Evolutionary conservation across 495 filamentous ascomycete genomes (phyloP).

Genomic region (Parathielavia appendiculata): DNA sequence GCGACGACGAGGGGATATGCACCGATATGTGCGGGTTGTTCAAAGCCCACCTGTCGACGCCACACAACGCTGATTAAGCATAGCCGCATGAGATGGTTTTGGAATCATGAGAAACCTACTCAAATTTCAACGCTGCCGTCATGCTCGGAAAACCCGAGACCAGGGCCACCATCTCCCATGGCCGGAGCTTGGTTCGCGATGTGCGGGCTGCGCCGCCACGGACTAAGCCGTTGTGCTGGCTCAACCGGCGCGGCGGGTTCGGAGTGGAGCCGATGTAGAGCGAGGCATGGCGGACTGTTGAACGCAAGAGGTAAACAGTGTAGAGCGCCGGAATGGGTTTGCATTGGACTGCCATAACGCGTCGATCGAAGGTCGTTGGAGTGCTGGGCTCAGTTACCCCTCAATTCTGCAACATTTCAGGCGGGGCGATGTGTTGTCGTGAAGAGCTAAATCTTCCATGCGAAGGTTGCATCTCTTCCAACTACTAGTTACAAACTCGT

Average conservation of each 20-base stretch:
- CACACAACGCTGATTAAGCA: neutral
- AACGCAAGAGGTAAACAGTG: conserved; percentile 78
- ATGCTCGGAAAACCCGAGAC: conserved; percentile 85
- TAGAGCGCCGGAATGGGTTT: conserved; percentile 54
- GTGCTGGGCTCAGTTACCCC: neutral
- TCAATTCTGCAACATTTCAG: neutral
- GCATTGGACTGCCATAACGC: conserved; percentile 33
- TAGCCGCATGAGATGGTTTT: too few relatives aligned
- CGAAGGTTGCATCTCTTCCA: neutral
- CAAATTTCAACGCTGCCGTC: conserved; percentile 87
- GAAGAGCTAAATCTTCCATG: neutral
- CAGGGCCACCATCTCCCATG: conserved; percentile 90
- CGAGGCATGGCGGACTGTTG: conserved; percentile 56
- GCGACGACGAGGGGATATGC: conserved; percentile 59
- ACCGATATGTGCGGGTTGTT: conserved; percentile 72
- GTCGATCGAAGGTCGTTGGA: neutral
- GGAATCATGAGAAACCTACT: conserved; percentile 54
- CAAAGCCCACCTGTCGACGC: conserved; percentile 73
- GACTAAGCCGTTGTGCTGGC: conserved; percentile 79
- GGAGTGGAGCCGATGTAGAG: conserved; percentile 92
- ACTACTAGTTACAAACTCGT: too few relatives aligned
- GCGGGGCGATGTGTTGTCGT: neutral
- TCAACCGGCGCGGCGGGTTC: conserved; percentile 71
- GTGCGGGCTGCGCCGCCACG: conserved; percentile 79
- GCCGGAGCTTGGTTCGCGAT: conserved; percentile 56